A percentile compares a stretch with the other conserved stretches of the same genome.
Evolutionary conservation across 495 filamentous ascomycete species (phyloP).

Genomic region (Corynascus novoguineensis): DNA sequence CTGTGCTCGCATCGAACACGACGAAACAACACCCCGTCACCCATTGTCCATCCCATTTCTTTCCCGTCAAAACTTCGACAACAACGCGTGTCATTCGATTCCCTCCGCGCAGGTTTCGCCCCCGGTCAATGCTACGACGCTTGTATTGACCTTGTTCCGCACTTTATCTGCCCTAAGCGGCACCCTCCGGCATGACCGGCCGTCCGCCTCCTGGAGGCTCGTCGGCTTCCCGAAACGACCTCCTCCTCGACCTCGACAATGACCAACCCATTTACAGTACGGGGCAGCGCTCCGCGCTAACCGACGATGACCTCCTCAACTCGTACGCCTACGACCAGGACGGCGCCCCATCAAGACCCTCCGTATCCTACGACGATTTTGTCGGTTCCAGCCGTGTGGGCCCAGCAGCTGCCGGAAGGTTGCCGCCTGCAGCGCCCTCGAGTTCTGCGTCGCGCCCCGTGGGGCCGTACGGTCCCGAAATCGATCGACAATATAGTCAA

Average conservation of each 20-base stretch:
- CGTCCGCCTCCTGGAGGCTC: conserved; percentile 57
- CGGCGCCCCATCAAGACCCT: conserved; percentile 62
- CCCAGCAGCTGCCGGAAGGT: conserved; percentile 42
- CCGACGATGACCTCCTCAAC: conserved; percentile 70
- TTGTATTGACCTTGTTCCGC: not conserved
- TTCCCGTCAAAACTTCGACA: not conserved
- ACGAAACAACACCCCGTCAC: conserved; percentile 7
- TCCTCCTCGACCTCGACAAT: conserved; percentile 69
- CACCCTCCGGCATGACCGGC: conserved; percentile 56
- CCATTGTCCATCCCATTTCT: not conserved
- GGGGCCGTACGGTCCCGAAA: conserved; percentile 47
- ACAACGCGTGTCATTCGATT: not conserved
- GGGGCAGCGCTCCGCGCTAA: conserved; percentile 64
- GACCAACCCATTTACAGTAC: conserved; percentile 63
- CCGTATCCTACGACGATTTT: conserved; percentile 91
- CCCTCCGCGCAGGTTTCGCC: not conserved
- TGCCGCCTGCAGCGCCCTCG: conserved; percentile 27
- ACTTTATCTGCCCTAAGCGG: conserved; percentile 6
- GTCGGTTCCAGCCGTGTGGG: conserved; percentile 56
- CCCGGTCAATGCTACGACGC: conserved; percentile 5
- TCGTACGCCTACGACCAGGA: conserved; percentile 65
- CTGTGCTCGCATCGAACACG: conserved; percentile 21
- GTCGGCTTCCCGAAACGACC: conserved; percentile 58
- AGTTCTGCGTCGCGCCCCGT: conserved; percentile 45
- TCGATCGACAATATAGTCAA: conserved; percentile 64